Base-by-base conservation (phyloP, 1,139 yeast genomes). In the Williopsis jadinii region DNA sequence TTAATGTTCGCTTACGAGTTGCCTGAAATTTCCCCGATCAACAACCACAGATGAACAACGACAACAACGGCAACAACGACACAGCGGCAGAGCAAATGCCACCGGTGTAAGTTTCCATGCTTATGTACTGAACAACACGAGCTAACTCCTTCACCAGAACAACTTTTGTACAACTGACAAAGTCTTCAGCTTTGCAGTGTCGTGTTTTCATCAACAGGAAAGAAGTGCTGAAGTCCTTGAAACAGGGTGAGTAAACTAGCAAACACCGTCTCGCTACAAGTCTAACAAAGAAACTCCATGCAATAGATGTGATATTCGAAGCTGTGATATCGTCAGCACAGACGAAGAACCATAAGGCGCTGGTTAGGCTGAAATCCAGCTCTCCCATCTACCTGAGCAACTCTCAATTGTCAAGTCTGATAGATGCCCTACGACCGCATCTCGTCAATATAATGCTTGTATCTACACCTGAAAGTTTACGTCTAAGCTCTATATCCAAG, bases 201-300 rank as follows among this genome's bases (percentile, higher is more conserved):
- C 40, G 51, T n/a, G 40, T 51, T 29, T 51, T 48, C 39, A 43
- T 46, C 31, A 48, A 49, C 34, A 36, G 53, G 15, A 48, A 42
- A 35, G 48, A 48, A 14, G 40, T 47, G 10, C 28, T 38, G 9
- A 42, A 37, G 30, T 36, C 44, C 9, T 30, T 41, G 26, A 40
- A 43, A 26, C 43, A 43, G 10, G 27, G 30, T 34, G 28, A 34
- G 42, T 34, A 30, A 15, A 34, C 32, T 28, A 11, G 11, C 9
- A 11, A 2, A 10, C 11, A 8, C 30, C 8, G 14, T 8, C 8
- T 11, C 13, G 12, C 14, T 12, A 13, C 24, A 9, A 14, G 11
- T 26, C 8, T 12, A 30, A n/a, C 8, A 13, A 27, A 19, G 24
- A 19, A 19, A 19, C 24, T 5, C 24, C 41, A 30, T 14, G 12